Conservation (phyloP, 108 stramenopile genomes). For the Nitzschia palea region DNA sequence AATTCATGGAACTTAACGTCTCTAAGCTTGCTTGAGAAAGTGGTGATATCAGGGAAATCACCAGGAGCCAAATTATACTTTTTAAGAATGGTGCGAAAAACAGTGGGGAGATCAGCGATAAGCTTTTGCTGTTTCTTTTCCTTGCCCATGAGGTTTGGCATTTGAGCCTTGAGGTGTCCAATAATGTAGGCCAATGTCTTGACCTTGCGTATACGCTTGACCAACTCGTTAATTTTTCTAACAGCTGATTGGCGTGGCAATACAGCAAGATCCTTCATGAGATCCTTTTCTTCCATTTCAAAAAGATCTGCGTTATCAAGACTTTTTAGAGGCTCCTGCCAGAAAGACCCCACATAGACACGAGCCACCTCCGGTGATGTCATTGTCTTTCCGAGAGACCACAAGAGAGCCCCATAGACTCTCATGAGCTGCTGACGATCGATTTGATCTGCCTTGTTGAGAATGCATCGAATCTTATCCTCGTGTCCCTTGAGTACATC, state of each 20-base stretch:
- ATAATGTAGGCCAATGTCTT: constrained; percentile 89
- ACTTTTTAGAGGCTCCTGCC: constrained; percentile 78
- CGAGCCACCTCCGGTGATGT: constrained; percentile 93
- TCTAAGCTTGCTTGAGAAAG: constrained; percentile 74
- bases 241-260: constrained; percentile 96
- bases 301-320: constrained; percentile 86
- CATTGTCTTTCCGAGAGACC: constrained; percentile 97
- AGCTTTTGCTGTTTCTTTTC: constrained; percentile 97
- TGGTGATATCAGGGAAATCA: constrained; percentile 85
- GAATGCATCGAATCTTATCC: constrained; percentile 98
- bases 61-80: constrained; percentile 92
- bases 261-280: constrained; percentile 92
- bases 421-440: constrained; percentile 98
- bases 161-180: constrained; percentile 92
- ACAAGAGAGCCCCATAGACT: constrained; percentile 97
- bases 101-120: constrained; percentile 89
- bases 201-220: constrained; percentile 96
- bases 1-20: constrained; percentile 92
- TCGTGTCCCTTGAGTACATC: constrained; percentile 96
- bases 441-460: constrained; percentile 99
- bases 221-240: constrained; percentile 96
- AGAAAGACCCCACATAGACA: constrained; percentile 97
- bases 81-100: constrained; percentile 90
- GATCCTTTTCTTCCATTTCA: constrained; percentile 91
- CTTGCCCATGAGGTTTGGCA: constrained; percentile 96